Base-by-base conservation (phyloP, 306 rosid genomes). In the Pyrus communis region DNA sequence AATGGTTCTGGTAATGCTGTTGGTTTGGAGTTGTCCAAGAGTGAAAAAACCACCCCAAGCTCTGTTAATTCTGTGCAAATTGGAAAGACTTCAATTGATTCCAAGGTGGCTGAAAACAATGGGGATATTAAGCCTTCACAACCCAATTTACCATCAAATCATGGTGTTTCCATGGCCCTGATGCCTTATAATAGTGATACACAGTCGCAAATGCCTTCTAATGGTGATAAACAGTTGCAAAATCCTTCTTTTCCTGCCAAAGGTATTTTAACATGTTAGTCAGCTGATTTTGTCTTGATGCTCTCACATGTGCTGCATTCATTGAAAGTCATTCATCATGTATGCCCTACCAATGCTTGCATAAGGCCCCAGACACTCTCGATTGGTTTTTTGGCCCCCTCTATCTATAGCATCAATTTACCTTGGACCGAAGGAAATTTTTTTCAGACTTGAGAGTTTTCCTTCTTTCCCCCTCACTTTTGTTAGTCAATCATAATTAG, bases 11-110 rank as follows among this genome's bases (percentile, higher is more conserved):
- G 21, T 27, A 87, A 80, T 68, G 72, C 52, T 74, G 60, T 33
- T 77, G 80, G 74, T 65, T 74, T 77, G 70, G 85, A 81, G 81
- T 77, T 82, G 73, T 23, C 92, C 68, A 76, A 83, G 46, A 85
- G 63, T 51, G 86, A 78, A 72, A 78, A 78, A 68, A 57, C 57
- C 25, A 28, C 58, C 33, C 77, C 82, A 22, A 82, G 23, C 54
- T 73, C 84, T 54, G 33, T 57, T 69, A 78, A 81, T 75, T 80
- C 77, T 28, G 59, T 27, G 14, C 67, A 69, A 64, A 70, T 75
- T 58, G 69, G 28, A 30, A 81, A 80, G 64, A 46, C 54, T 65
- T 49, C 71, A 42, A 76, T 77, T 42, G 55, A 58, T 49, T 49
- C 21, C 55, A 78, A 61, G 64, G 84, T 77, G 82, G 79, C 49